Percentiles rank a stretch among this genome's conserved stretches.
Conservation (phyloP, 2,329 filamentous ascomycete genomes). For the Cladosporium austrohemisphaericum region DNA sequence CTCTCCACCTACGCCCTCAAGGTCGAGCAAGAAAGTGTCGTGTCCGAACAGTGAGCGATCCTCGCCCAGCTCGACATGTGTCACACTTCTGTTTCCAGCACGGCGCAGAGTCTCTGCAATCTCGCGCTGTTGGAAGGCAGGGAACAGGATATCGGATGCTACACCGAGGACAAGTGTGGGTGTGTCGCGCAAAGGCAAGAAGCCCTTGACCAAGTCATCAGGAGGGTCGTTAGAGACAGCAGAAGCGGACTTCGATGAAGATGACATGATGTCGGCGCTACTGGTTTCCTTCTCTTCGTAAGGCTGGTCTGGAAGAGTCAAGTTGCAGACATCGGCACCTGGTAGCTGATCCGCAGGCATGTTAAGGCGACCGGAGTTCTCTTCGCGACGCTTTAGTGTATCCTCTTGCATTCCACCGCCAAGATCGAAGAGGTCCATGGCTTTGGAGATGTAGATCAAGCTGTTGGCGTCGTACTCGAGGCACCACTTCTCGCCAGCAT, state of each 20-base stretch:
- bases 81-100: constrained; percentile 75
- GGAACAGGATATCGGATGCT: constrained; percentile 92
- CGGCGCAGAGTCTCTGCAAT: constrained; percentile 77
- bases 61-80: constrained; percentile 87
- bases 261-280: constrained; percentile 36
- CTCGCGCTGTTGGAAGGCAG: constrained; percentile 96
- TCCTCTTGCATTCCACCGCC: constrained; percentile 66
- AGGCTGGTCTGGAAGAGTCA: constrained; percentile 76
- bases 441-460: constrained; percentile 92
- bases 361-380: constrained; percentile 57
- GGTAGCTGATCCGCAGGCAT: constrained; percentile 22
- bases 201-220: constrained; percentile 72
- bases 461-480: constrained; percentile 96
- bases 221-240: constrained; percentile 57
- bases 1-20: constrained; percentile 85
- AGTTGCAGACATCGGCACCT: constrained; percentile 59
- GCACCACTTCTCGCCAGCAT: constrained; percentile 97
- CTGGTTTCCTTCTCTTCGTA: constrained; percentile 78
- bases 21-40: constrained; percentile 89
- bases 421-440: constrained; percentile 97
- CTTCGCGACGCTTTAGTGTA: constrained; percentile 58
- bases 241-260: constrained; percentile 25
- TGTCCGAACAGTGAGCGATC: constrained; percentile 94
- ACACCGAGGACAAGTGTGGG: constrained; percentile 89
- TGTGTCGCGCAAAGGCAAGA: constrained; percentile 68